Base-by-base conservation (phyloP, 768 basidiomycete species). In the Suillus brevipes region DNA sequence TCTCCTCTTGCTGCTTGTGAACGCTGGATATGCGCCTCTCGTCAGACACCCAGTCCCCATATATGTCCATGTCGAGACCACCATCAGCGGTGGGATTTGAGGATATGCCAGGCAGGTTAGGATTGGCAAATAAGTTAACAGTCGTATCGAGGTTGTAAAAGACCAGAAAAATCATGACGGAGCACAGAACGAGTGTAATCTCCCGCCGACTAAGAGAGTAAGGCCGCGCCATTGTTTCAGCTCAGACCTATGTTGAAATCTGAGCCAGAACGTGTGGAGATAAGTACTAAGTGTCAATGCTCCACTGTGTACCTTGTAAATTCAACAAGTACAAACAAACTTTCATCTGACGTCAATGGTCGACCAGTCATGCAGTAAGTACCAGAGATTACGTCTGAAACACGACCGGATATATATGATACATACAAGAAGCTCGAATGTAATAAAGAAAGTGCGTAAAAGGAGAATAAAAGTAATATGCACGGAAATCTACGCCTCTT, bases 61-160 rank as follows among this genome's bases (percentile, higher is more conserved):
- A 89, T 14, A 92, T 86, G n/a, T 82, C 75, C 1, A 78, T 72
- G 73, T 93, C 90, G 42, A 90, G 78, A 6, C 72, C 78, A 18
- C 86, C 85, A 69, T 89, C 84, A 25, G 66, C 64, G 1, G 77
- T 78, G 36, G 85, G 49, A 18, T 61, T 77, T 50, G 47, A 42
- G 31, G 6, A 64, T 12, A 37, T 36, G 20, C 47, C 74, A 77
- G 66, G 79, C 78, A 55, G 80, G 75, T 55, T 75, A 71, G 25
- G 78, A 77, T 66, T 84, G 83, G 61, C 84, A 74, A 84, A 84
- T 10, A 86, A 74, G 43, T 83, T 80, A 7, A 92, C 77, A 0
- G 90, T 87, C 3, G 82, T 74, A 74, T 92, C 89, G 65, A 92
- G 77, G 77, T 94, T 91, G 73, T 89, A 91, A 45, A 91, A 84